Evolutionary conservation across 2,329 filamentous ascomycete species (phyloP).

Genomic region (Chaetomium sp.): DNA sequence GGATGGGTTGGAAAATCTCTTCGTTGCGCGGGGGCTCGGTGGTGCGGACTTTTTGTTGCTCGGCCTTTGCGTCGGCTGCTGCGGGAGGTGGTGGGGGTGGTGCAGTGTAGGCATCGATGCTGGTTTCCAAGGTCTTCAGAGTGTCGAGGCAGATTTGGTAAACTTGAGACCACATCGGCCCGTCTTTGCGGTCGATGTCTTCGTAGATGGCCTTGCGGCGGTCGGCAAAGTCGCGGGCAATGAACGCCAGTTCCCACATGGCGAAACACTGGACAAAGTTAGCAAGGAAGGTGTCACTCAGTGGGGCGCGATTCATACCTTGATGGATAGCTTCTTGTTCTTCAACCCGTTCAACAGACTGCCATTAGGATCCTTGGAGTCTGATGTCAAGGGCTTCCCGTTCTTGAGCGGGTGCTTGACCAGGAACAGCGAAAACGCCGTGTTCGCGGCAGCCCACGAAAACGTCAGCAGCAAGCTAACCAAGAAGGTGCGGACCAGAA

Average conservation of each 20-base stretch:
- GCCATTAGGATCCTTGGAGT: slow-evolving; percentile 86
- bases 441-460: slow-evolving; percentile 72
- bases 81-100: slow-evolving; percentile 27
- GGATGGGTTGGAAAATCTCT: slow-evolving; percentile 38
- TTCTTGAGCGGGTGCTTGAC: slow-evolving; percentile 77
- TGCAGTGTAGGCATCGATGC: slow-evolving; percentile 56
- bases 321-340: slow-evolving; percentile 71
- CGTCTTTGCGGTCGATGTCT: slow-evolving; percentile 77
- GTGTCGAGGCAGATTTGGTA: slow-evolving; percentile 62
- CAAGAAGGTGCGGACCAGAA: slow-evolving; percentile 49
- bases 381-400: slow-evolving; percentile 72
- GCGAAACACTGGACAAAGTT: slow-evolving; percentile 59
- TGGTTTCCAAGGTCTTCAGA: slow-evolving; percentile 58
- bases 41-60: slow-evolving; percentile 30
- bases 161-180: slow-evolving; percentile 76
- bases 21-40: slow-evolving; percentile 39
- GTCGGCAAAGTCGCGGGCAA: slow-evolving; percentile 66
- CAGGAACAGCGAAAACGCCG: slow-evolving; percentile 74
- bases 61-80: slow-evolving; percentile 22
- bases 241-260: slow-evolving; percentile 82
- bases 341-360: slow-evolving; percentile 79
- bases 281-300: neutral
- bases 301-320: slow-evolving; percentile 39
- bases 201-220: slow-evolving; percentile 76
- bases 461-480: slow-evolving; percentile 62